A percentile compares a stretch with the other conserved stretches of the same genome.
Conservation (phyloP, 352 stramenopile genomes). For the Phytophthora capsici region DNA sequence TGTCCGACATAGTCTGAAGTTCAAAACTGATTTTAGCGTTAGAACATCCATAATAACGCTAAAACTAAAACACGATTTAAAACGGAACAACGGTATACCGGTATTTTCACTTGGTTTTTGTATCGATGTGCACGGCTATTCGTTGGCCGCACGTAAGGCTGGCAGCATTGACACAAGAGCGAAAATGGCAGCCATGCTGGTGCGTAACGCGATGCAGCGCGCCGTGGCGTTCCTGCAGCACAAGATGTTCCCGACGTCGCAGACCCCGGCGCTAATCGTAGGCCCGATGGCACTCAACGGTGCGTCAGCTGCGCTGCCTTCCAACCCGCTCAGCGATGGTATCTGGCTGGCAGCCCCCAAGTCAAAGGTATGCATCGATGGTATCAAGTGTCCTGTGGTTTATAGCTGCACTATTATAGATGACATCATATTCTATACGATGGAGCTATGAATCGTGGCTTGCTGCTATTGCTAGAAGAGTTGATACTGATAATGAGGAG, state of each 20-base stretch:
- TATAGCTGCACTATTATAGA: neutral
- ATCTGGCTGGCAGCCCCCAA: slow-evolving; percentile 88
- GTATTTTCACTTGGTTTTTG: slow-evolving; percentile 13
- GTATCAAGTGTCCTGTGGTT: neutral
- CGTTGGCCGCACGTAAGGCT: slow-evolving; percentile 31
- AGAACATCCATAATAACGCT: too few species aligned
- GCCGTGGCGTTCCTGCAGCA: slow-evolving; percentile 66
- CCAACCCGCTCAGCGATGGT: slow-evolving; percentile 69
- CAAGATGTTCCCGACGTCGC: slow-evolving; percentile 46
- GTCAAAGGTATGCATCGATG: slow-evolving; percentile 74
- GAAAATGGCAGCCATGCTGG: slow-evolving; percentile 62
- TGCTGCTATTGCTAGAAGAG: slow-evolving; percentile 3
- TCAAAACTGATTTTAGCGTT: neutral
- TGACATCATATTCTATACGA: neutral
- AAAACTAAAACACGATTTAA: slow-evolving; percentile 9
- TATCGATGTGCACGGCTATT: slow-evolving; percentile 4
- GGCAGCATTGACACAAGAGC: slow-evolving; percentile 25
- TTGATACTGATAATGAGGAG: neutral
- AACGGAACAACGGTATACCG: neutral
- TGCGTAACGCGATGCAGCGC: slow-evolving; percentile 76
- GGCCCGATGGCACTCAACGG: slow-evolving; percentile 39
- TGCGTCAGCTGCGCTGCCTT: slow-evolving; percentile 37
- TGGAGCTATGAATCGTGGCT: neutral
- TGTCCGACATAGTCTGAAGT: slow-evolving; percentile 7
- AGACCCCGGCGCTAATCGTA: slow-evolving; percentile 39